Base-by-base conservation (phyloP, 78 protist genomes). In the Bodo saltans region DNA sequence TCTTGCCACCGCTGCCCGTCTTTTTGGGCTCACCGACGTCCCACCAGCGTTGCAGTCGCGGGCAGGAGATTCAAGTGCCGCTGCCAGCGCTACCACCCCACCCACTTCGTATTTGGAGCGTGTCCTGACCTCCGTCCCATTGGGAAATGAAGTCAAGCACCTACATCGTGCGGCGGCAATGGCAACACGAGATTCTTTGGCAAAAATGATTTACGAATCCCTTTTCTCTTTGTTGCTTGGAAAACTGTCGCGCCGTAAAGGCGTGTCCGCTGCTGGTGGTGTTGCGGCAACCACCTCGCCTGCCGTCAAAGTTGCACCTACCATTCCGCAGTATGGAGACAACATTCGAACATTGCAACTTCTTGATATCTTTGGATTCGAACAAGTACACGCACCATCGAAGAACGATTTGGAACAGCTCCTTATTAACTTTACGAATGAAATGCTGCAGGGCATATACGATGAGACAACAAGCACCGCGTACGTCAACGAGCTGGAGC, bases 401-500 rank as follows among this genome's bases (percentile, higher is more conserved):
- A 79, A 82, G 70, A 91, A 91, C 81, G 53, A 92, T 39, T 92
- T 93, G 47, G 95, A 93, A 70, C 95, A 93, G 85, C 76, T 93
- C 1, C 92, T 94, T 81, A 92, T 93, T 69, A 93, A 87, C 87
- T 87, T 17, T 27, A 89, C 88, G 32, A 89, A 89, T 76, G 92
- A 89, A 53, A 11, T 11, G 70, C 79, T 93, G 83, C 96, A 93
- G 83, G 91, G 87, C 83, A 89, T 89, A 47, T 93, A 93, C 86
- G 92, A 92, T 88, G 17, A 8, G n/a, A 47, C 60, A 17, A 17
- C 17, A 17, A 8, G 8, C 60, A 17, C 8, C n/a, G n/a, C n/a
- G n/a, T 47, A 47, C 60, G 60, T 23, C 60, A 8, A 47, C n/a
- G 60, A 47, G 60, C 60, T 47, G n/a, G 60, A 47, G 60, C 60